phyloP scores from a whole-genome alignment of 495 filamentous ascomycete species.

The Neurospora sp. region DNA sequence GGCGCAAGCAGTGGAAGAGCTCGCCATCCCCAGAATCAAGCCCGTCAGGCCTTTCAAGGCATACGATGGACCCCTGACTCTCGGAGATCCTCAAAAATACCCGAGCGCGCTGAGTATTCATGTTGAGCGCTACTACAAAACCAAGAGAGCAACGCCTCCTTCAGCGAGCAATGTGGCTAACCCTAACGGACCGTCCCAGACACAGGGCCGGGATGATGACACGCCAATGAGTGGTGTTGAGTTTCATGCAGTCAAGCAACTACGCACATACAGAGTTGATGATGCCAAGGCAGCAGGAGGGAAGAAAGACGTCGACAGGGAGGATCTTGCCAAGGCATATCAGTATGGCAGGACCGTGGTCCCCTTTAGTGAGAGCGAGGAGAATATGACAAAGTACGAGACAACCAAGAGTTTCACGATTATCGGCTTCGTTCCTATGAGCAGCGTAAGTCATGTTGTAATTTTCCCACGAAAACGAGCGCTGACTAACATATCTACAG shows the following conservation, averaged over 20 bases:
- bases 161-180: slow-evolving; percentile 68
- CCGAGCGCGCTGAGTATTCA: slow-evolving; percentile 72
- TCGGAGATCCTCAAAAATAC: slow-evolving; percentile 68
- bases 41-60: slow-evolving; percentile 55
- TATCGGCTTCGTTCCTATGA: slow-evolving; percentile 71
- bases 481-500: slow-evolving; percentile 29
- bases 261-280: slow-evolving; percentile 69
- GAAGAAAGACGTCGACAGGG: slow-evolving; percentile 73
- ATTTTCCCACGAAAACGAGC: not conserved
- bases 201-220: slow-evolving; percentile 37
- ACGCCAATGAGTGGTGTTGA: slow-evolving; percentile 32
- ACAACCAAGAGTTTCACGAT: slow-evolving; percentile 66
- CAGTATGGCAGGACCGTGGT: slow-evolving; percentile 90
- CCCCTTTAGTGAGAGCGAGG: slow-evolving; percentile 73
- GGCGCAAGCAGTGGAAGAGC: slow-evolving; percentile 70
- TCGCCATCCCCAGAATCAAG: slow-evolving; percentile 63
- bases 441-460: slow-evolving; percentile 44
- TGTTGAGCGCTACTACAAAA: slow-evolving; percentile 83
- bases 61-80: slow-evolving; percentile 69
- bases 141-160: slow-evolving; percentile 60
- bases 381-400: slow-evolving; percentile 70
- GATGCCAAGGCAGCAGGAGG: slow-evolving; percentile 65
- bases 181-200: slow-evolving; percentile 32
- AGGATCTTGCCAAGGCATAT: slow-evolving; percentile 85
- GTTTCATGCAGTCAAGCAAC: slow-evolving; percentile 56